These are phyloP conservation scores for Microascus cirrosus DNA, from an alignment of 2,329 filamentous ascomycete species.

Conservation along the genomic window DNA sequence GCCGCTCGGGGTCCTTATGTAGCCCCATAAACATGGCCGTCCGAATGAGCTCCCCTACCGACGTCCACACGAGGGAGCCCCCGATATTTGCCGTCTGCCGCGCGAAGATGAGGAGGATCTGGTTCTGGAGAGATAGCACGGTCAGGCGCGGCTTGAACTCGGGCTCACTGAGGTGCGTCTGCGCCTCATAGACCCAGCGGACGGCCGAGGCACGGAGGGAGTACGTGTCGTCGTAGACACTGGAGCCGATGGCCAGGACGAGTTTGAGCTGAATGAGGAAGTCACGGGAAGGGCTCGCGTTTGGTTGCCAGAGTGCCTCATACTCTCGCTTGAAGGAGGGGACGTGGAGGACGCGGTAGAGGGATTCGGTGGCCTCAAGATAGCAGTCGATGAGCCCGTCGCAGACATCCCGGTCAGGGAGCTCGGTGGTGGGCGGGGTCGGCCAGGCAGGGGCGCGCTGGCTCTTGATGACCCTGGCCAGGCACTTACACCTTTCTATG, in stretches of 20 bases:
- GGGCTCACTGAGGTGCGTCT: slow-evolving; percentile 41
- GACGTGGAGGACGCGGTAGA: slow-evolving; percentile 39
- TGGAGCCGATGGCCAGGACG: slow-evolving; percentile 44
- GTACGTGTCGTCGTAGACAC: slow-evolving; percentile 36
- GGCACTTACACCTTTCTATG: slow-evolving; percentile 38
- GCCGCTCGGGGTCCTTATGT: slow-evolving; percentile 30
- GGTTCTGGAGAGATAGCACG: slow-evolving; percentile 37
- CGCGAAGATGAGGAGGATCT: slow-evolving; percentile 30
- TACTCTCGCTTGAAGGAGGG: slow-evolving; percentile 37
- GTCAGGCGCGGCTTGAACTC: slow-evolving; percentile 38
- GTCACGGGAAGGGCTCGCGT: slow-evolving; percentile 15
- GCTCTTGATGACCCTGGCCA: slow-evolving; percentile 41
- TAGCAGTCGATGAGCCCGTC: slow-evolving; percentile 38
- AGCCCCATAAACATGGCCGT: slow-evolving; percentile 37
- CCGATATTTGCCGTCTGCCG: slow-evolving; percentile 24
- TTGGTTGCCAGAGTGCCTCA: slow-evolving; percentile 34
- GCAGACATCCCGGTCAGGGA: slow-evolving; percentile 34
- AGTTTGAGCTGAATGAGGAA: slow-evolving; percentile 49
- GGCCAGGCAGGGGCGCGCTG: slow-evolving; percentile 36
- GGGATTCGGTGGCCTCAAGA: slow-evolving; percentile 31
- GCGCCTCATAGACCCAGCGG: slow-evolving; percentile 47
- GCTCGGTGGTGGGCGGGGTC: slow-evolving; percentile 20
- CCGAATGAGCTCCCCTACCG: slow-evolving; percentile 29
- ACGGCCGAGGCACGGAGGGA: slow-evolving; percentile 35
- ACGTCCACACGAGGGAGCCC: slow-evolving; percentile 35